These are phyloP conservation scores for Boeremia lycopersici DNA, from an alignment of 2,329 filamentous ascomycete species.

Conservation along the genomic window DNA sequence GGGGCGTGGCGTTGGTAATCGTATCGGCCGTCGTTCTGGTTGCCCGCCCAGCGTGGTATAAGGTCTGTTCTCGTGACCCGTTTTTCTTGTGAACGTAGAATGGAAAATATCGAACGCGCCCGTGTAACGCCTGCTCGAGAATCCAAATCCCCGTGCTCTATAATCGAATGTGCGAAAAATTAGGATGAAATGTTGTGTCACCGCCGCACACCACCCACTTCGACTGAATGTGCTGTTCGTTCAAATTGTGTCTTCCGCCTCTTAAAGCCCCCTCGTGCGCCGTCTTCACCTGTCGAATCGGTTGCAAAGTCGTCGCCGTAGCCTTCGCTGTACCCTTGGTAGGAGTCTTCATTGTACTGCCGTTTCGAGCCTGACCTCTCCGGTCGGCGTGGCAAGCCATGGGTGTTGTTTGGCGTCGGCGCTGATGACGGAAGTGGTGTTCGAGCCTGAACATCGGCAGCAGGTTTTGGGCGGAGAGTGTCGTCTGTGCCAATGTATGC, in stretches of 20 bases:
- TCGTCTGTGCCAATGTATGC: conserved; percentile 54
- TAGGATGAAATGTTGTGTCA: conserved; percentile 21
- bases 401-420: conserved; percentile 41
- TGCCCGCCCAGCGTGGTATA: conserved; percentile 5
- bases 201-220: conserved; percentile 45
- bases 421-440: conserved; percentile 28
- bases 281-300: conserved; percentile 74
- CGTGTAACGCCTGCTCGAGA: conserved; percentile 12
- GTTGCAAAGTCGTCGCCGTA: conserved; percentile 70
- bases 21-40: conserved; percentile 1
- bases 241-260: conserved; percentile 45
- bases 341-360: conserved; percentile 75
- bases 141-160: conserved; percentile 15
- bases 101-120: conserved; percentile 5
- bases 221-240: conserved; percentile 41
- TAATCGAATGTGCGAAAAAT: conserved; percentile 13
- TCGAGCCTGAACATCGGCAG: conserved; percentile 25
- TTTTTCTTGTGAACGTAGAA: conserved; percentile 13
- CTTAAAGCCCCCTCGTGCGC: conserved; percentile 48
- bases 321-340: conserved; percentile 75
- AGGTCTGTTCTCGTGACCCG: conserved; percentile 9
- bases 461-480: conserved; percentile 35
- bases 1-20: neutral
- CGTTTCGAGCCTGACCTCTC: conserved; percentile 74
- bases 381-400: conserved; percentile 58